Conservation (phyloP, 768 basidiomycete genomes). For the Naganishia friedmannii region DNA sequence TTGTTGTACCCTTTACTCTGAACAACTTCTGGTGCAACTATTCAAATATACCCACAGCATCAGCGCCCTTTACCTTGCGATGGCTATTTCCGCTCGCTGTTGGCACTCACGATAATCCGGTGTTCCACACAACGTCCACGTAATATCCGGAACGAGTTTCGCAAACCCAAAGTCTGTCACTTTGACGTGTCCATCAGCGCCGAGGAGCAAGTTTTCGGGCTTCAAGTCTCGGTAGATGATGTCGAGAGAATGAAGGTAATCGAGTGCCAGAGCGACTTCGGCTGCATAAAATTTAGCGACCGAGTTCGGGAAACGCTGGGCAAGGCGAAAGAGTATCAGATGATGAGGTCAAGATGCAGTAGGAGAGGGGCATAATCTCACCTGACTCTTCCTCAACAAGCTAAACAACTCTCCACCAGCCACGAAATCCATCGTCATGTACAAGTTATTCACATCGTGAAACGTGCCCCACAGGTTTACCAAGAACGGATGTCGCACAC, state of each 20-base stretch:
- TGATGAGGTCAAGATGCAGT: conserved; percentile 30
- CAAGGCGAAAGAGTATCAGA: neutral
- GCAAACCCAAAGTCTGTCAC: conserved; percentile 91
- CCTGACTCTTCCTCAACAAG: conserved; percentile 85
- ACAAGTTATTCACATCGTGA: conserved; percentile 52
- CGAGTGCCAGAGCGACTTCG: conserved; percentile 53
- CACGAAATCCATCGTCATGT: conserved; percentile 55
- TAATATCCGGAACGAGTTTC: conserved; percentile 47
- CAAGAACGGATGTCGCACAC: conserved; percentile 61
- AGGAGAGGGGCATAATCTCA: conserved; percentile 52
- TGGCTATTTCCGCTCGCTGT: neutral
- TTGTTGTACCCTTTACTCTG: conserved; percentile 55
- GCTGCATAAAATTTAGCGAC: conserved; percentile 55
- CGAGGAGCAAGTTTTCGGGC: conserved; percentile 75
- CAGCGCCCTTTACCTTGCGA: too few relatives aligned
- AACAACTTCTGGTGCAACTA: conserved; percentile 53
- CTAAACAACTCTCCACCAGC: conserved; percentile 61
- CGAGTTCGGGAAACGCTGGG: conserved; percentile 53
- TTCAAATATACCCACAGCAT: neutral
- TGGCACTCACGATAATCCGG: conserved; percentile 53
- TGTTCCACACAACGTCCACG: conserved; percentile 54
- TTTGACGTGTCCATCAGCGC: conserved; percentile 93
- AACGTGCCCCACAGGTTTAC: conserved; percentile 89
- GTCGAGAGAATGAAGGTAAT: conserved; percentile 53
- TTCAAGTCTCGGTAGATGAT: conserved; percentile 55